Evolutionary conservation across 768 basidiomycete species (phyloP).

Genomic region (Boletus reticuloceps): DNA sequence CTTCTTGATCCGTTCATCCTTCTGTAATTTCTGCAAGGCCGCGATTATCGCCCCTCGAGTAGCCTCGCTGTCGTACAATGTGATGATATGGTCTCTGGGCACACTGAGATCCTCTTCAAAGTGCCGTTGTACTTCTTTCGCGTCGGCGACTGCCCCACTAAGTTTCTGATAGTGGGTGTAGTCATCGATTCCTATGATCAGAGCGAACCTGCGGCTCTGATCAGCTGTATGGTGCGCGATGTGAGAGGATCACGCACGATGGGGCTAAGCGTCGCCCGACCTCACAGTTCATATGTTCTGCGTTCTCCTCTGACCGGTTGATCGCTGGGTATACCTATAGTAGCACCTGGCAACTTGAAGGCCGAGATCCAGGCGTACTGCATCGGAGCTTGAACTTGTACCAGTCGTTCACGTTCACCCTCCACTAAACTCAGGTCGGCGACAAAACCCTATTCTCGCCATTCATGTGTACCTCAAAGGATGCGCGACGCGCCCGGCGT

Average conservation of each 20-base stretch:
- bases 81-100: conserved; percentile 33
- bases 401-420: no score
- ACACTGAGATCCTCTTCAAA: conserved; percentile 31
- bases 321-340: no score
- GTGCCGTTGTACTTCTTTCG: conserved; percentile 35
- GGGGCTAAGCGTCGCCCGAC: neutral
- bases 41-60: conserved; percentile 35
- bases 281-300: neutral
- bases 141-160: conserved; percentile 29
- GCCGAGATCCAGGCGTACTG: no score
- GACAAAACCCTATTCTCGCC: no score
- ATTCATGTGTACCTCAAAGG: no score
- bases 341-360: no score
- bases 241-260: neutral
- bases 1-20: conserved; percentile 24
- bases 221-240: neutral
- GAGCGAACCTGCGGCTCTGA: conserved; percentile 25
- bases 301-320: no score
- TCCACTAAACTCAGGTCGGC: no score
- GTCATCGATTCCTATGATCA: conserved; percentile 44
- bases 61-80: conserved; percentile 38
- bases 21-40: conserved; percentile 23
- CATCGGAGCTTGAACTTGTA: no score
- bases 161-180: conserved; percentile 33
- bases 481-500: no score